Conservation (phyloP, 1,139 yeast species). For the Suhomyces bolitotheri region DNA sequence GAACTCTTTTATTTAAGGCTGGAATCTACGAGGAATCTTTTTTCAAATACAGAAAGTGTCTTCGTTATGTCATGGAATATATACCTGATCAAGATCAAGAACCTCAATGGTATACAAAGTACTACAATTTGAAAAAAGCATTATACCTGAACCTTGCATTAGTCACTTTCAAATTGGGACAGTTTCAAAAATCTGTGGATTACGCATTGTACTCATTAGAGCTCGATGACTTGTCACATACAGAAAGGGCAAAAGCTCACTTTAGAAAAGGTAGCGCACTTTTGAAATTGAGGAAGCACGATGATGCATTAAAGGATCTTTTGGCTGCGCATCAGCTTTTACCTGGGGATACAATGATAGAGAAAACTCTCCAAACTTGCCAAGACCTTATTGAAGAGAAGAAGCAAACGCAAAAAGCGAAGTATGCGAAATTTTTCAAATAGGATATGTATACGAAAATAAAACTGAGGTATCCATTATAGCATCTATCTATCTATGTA, state of each 20-base stretch:
- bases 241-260: slow-evolving; percentile 61
- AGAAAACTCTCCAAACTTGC: slow-evolving; percentile 41
- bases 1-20: slow-evolving; percentile 55
- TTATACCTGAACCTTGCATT: slow-evolving; percentile 62
- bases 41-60: slow-evolving; percentile 61
- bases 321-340: slow-evolving; percentile 43
- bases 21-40: slow-evolving; percentile 53
- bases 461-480: background rate
- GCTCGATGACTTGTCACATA: slow-evolving; percentile 32
- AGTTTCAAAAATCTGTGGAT: slow-evolving; percentile 47
- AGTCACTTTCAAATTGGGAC: slow-evolving; percentile 47
- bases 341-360: slow-evolving; percentile 54
- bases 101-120: slow-evolving; percentile 51
- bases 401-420: slow-evolving; percentile 52
- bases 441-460: background rate
- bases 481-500: background rate
- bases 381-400: slow-evolving; percentile 39
- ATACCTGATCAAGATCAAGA: slow-evolving; percentile 71
- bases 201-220: slow-evolving; percentile 60
- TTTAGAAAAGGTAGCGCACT: slow-evolving; percentile 61
- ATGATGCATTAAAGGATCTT: slow-evolving; percentile 51
- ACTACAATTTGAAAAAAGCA: slow-evolving; percentile 57
- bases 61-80: slow-evolving; percentile 68
- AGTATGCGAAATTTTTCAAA: slow-evolving; percentile 57
- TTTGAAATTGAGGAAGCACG: slow-evolving; percentile 42